Percentiles rank a stretch among this genome's conserved stretches.
Evolutionary conservation across 2,329 filamentous ascomycete genomes (phyloP).

Genomic region (Thermomyces lanuginosus): DNA sequence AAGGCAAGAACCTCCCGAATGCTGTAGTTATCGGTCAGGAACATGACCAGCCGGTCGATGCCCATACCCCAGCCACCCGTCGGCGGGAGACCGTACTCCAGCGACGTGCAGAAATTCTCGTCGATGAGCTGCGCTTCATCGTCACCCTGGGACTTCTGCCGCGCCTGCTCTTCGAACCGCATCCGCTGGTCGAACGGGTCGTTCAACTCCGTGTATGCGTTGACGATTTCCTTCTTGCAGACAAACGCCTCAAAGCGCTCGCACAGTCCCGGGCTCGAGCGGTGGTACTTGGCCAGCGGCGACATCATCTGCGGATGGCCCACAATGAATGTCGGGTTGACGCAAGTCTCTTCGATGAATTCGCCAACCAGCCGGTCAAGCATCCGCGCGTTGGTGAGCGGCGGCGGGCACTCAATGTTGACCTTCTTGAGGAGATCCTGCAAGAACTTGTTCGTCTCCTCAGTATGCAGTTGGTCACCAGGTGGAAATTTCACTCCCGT

Average conservation of each 20-base stretch:
- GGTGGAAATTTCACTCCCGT: slow-evolving; percentile 89
- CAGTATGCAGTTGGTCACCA: slow-evolving; percentile 73
- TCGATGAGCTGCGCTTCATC: slow-evolving; percentile 93
- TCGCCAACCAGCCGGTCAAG: slow-evolving; percentile 88
- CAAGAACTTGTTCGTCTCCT: slow-evolving; percentile 79
- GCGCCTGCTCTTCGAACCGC: slow-evolving; percentile 85
- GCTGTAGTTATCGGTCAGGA: slow-evolving; percentile 84
- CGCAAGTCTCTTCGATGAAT: slow-evolving; percentile 83
- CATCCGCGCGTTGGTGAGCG: slow-evolving; percentile 87
- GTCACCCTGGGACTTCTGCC: slow-evolving; percentile 90
- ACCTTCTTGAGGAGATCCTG: slow-evolving; percentile 71
- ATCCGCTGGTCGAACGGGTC: slow-evolving; percentile 88
- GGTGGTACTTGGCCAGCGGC: slow-evolving; percentile 89
- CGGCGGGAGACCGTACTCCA: slow-evolving; percentile 82
- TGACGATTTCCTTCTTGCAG: slow-evolving; percentile 91
- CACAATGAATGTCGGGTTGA: slow-evolving; percentile 84
- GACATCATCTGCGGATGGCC: slow-evolving; percentile 84
- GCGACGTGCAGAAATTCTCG: slow-evolving; percentile 79
- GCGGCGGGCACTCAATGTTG: slow-evolving; percentile 75
- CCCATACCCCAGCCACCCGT: slow-evolving; percentile 96
- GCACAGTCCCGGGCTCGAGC: slow-evolving; percentile 63
- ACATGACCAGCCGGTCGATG: slow-evolving; percentile 87
- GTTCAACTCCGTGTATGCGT: slow-evolving; percentile 96
- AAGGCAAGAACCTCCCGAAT: slow-evolving; percentile 95
- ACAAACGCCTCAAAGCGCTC: slow-evolving; percentile 98